Conservation (phyloP, 2,329 filamentous ascomycete species). For the Ophiocordyceps robertsii region DNA sequence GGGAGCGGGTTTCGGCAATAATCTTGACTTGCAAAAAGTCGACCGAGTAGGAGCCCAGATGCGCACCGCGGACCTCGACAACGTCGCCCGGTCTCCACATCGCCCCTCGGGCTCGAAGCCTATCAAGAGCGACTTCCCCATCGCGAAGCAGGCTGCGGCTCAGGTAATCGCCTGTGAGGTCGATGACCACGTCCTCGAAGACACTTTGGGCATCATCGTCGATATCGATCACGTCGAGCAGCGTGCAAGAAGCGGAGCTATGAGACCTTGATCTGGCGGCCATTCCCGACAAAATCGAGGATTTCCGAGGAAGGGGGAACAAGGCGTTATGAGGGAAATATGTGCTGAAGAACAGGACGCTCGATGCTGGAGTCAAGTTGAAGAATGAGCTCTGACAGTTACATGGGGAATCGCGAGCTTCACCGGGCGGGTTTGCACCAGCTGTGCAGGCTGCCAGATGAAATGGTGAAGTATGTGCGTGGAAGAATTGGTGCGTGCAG, state of each 20-base stretch:
- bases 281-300: too few species aligned
- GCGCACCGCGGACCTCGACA: slow-evolving; percentile 13
- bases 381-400: too few species aligned
- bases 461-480: too few species aligned
- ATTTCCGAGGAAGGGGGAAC: too few species aligned
- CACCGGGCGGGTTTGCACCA: too few species aligned
- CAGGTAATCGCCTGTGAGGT: slow-evolving; percentile 16
- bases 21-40: slow-evolving; percentile 27
- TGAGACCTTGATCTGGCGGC: background rate
- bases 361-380: too few species aligned
- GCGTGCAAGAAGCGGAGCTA: slow-evolving; percentile 7
- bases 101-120: slow-evolving; percentile 2
- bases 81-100: slow-evolving; percentile 12
- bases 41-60: slow-evolving; percentile 11
- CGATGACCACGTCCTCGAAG: slow-evolving; percentile 15
- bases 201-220: background rate
- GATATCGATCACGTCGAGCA: slow-evolving; percentile 3
- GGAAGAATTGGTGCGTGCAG: too few species aligned
- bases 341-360: too few species aligned
- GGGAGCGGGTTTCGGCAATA: slow-evolving; percentile 18
- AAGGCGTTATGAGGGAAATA: too few species aligned
- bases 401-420: too few species aligned
- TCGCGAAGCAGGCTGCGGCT: slow-evolving; percentile 2
- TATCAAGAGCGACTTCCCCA: slow-evolving; percentile 11
- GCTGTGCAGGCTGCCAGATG: too few species aligned